Base-by-base conservation (phyloP, 371 early-diverging fungal species). In the Capillidium rhysosporum region DNA sequence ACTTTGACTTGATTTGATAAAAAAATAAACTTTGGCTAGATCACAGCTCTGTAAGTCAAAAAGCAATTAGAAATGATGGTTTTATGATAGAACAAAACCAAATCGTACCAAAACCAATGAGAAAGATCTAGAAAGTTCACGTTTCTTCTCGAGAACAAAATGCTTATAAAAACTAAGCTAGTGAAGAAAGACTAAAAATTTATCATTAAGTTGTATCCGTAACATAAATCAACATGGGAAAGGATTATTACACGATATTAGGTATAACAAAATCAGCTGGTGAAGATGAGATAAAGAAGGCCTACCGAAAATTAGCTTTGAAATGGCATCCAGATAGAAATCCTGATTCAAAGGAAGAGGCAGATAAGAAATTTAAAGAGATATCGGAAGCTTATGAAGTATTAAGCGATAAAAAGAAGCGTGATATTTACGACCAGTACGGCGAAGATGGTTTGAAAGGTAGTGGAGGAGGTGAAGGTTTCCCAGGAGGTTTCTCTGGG, bases 391-490 rank as follows among this genome's bases (percentile, higher is more conserved):
- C 98, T 39, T 89, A 91, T 70, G 93, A 95, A 69, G 84, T 92
- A 55, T 73, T 95, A 4, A 89, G 89, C 41, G 96, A 98, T 65
- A 79, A 78, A 62, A 67, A 88, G 57, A 87, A 88, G 64, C 79
- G 88, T 25, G 69, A 81, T 31, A 69, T 90, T 26, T 91, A 84
- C 67, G 92, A 90, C 61, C 82, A 82, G 61, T 89, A 67, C 60
- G 92, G 92, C 45, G 92, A 92, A 68, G 92, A 85, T 54, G 92
- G 90, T 5, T 73, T 92, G 46, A 84, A 82, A 64, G 82, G 77
- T 45, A 58, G 63, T 5, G 55, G 60, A 30, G 61, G 69, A 1
- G 71, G 64, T 21, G 77, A 69, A 31, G 71, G 64, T 0, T 64
- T 65, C 40, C 56, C 67, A 29, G 72, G 70, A 39, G 75, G 71